Conservation (phyloP, 768 basidiomycete species). For the Tulasnella sp. region DNA sequence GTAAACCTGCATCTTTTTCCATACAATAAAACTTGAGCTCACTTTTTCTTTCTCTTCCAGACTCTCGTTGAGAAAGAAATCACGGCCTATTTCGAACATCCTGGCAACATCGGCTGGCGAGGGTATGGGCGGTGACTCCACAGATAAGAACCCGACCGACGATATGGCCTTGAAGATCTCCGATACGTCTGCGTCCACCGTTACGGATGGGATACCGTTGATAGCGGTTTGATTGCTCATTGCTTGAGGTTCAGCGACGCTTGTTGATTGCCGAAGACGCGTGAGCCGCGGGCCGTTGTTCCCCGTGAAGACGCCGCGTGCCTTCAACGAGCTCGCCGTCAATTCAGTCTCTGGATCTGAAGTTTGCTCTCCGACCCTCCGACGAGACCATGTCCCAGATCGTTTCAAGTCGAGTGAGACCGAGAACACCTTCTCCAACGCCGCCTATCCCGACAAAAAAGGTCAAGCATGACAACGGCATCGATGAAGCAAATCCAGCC, state of each 20-base stretch:
- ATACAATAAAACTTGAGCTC: not conserved
- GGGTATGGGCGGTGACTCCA: conserved; percentile 6
- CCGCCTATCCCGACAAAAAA: conserved; percentile 17
- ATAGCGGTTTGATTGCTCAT: not conserved
- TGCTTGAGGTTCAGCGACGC: too few species aligned
- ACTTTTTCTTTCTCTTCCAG: conserved; percentile 12
- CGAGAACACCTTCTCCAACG: conserved; percentile 10
- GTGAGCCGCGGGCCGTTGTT: too few species aligned
- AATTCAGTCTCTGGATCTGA: not conserved
- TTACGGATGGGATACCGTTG: conserved; percentile 4
- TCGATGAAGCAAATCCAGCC: conserved; percentile 10
- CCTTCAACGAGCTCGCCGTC: not conserved
- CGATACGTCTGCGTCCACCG: not conserved
- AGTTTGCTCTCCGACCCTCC: not conserved
- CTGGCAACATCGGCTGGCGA: not conserved
- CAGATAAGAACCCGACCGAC: conserved; percentile 16
- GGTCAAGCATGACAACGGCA: not conserved
- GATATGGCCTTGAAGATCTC: conserved; percentile 10
- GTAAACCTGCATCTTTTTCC: not conserved
- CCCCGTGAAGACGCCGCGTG: not conserved
- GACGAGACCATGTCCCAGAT: conserved; percentile 1
- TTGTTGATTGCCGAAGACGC: too few species aligned
- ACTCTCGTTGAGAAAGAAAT: conserved; percentile 18
- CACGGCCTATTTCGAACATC: conserved; percentile 15
- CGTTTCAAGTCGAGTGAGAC: not conserved